These are phyloP conservation scores for Phycomyces nitens DNA, from an alignment of 192 early-diverging fungal genomes.

Conservation along the genomic window DNA sequence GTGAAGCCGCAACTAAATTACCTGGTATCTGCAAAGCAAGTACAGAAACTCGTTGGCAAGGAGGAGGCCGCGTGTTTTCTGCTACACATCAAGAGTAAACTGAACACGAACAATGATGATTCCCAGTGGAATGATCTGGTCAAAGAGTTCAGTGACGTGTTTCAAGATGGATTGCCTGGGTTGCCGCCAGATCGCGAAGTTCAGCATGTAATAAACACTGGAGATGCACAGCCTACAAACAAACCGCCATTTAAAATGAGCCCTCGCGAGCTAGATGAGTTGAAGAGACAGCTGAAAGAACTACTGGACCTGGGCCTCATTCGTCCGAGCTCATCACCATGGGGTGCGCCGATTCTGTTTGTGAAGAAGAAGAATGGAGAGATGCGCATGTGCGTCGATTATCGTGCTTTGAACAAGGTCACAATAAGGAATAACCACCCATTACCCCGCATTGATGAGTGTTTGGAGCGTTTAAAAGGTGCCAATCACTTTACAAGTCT, in stretches of 20 bases:
- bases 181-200: not conserved
- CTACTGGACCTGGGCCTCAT: conserved; percentile 31
- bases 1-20: not conserved
- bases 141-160: conserved; percentile 1
- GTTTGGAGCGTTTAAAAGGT: conserved; percentile 32
- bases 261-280: conserved; percentile 30
- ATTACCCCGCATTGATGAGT: conserved; percentile 47
- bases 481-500: conserved; percentile 41
- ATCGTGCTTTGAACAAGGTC: conserved; percentile 47
- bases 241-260: conserved; percentile 7
- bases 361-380: conserved; percentile 48
- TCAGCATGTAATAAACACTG: conserved; percentile 6
- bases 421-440: conserved; percentile 50
- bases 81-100: not conserved
- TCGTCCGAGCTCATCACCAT: conserved; percentile 31
- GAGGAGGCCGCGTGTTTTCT: not conserved
- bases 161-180: conserved; percentile 1
- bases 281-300: conserved; percentile 20
- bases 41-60: not conserved
- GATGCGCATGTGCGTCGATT: conserved; percentile 48
- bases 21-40: conserved; percentile 7
- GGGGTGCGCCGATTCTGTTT: conserved; percentile 42
- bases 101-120: not conserved
- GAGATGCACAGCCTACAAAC: not conserved
- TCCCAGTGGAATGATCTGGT: not conserved